Evolutionary conservation across 164 flowering plant genomes (phyloP), one percentile per base, ranked within the genome.

Genomic region (Warburgia ugandensis): DNA sequence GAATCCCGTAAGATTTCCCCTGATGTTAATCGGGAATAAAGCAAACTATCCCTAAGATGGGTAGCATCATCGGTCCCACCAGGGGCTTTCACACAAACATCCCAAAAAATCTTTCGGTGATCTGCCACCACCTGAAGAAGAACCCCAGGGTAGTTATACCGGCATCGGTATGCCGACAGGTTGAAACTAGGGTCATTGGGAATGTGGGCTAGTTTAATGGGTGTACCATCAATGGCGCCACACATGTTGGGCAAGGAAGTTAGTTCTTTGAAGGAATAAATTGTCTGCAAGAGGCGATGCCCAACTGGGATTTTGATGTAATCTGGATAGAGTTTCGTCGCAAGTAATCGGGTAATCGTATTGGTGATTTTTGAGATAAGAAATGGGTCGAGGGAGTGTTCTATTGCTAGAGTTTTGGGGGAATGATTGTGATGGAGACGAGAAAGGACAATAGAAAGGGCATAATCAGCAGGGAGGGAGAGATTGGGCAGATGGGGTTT

Each of bases 21-120:
- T 0, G 87, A 74, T 21, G 69, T 72, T 29, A 91, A 77, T 56
- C 84, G 59, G n/a, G 76, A 67, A 39, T 87, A 85, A 68, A 85
- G 56, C 31, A 78, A 56, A 59, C 96, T 87, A 40, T 87, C 96
- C 61, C 96, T 68, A 11, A 87, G 76, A 63, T 87, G 96, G 4
- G 83, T 59, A n/a, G 88, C 78, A 54, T 87, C 96, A 46, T 83
- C 94, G 1, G 71, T 61, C 0, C 75, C 81, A 4, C 96, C 98
- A 0, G 96, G 88, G 0, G 95, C 94, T 61, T 83, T 92, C 6
- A 88, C 95, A 45, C 98, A 92, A 6, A 85, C 95, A 54, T 92
- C 96, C 98, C 95, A 92, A 53, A 92, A 87, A 22, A 87, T 71
- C 56, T 80, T 80, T 60, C 77, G 76, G 58, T 83, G 86, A 56